Evolutionary conservation across 768 basidiomycete species (phyloP), one percentile per base, ranked within the genome.

Genomic region (Lepiota brunneoincarnata): DNA sequence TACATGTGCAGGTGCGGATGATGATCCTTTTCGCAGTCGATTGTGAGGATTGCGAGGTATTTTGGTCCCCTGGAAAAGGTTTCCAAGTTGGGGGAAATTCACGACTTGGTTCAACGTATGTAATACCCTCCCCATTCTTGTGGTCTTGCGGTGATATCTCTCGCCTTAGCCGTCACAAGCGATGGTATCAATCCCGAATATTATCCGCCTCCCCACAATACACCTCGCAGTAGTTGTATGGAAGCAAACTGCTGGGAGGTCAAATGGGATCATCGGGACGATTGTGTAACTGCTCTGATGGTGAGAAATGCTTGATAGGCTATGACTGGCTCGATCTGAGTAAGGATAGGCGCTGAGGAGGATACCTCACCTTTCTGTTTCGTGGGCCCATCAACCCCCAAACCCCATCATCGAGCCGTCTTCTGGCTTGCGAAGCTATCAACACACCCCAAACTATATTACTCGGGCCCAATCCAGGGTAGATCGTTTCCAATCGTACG

Each of bases 211-310:
- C 84, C 85, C 3, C 89, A 91, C 59, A 69, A 83, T 60, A 75
- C 71, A 2, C 76, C 78, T 23, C 82, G 84, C 38, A 75, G 75
- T 31, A 39, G 75, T 4, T 61, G 62, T 10, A 91, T 89, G 88
- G 80, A 83, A 49, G 57, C 61, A 1, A 68, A 75, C 4, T 84
- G 85, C 55, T 91, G 87, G 83, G 87, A 87, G 61, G 75, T 91
- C 37, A 93, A 91, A 63, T 93, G 87, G 87, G 73, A 78, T 23
- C 81, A 88, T 65, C 77, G 90, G 39, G 85, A 89, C 56, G 84
- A 92, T 59, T 87, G 85, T 55, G 78, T 90, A 38, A 80, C 72
- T 56, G 90, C 90, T 20, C 72, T 89, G 43, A 80, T 82, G 79
- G 90, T 89, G 64, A 51, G 72, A 66, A 15, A 21, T 21, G 24